Base-by-base conservation (phyloP, 345 rosid species). In the Limnanthes douglasii region DNA sequence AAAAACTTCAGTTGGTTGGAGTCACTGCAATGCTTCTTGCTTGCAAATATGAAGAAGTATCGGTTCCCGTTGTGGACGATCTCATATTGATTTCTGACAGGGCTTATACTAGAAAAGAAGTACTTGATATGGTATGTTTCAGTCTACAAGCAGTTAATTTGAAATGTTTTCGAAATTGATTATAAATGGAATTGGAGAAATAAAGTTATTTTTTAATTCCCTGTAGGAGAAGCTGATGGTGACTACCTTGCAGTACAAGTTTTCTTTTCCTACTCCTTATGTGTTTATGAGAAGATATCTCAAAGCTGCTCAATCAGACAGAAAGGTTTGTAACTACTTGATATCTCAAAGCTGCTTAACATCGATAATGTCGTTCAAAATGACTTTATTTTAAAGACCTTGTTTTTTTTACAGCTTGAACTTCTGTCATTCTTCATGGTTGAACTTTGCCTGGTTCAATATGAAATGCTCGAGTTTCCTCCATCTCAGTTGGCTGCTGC, bases 41-140 rank as follows among this genome's bases (percentile, higher is more conserved):
- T 16, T 92, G 96, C 76, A 92, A 92, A 43, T 92, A 85, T 20
- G 99, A 92, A 57, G 99, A 92, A 46, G 96, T 90, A 2, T 78
- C 85, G 12, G 94, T 90, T 46, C 98, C 98, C 0, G 93, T 90
- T 21, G 88, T 90, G 3, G 93, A 84, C 42, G 98, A 90, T 60
- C 94, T 90, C 12, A 78, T 84, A 48, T 37, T 84, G 31, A 90
- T 90, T 46, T 77, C 96, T 29, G 98, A 90, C 55, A 77, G 54
- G 51, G 98, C 98, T 15, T 84, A 90, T 60, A 65, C 53, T 43
- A 70, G 94, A 35, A 69, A 55, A 59, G 96, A 90, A 67, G 72
- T 90, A 40, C 75, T 90, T 41, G 94, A 85, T 18, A 84, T 82
- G 97, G 98, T 90, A 66, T 12, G 37, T 13, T 42, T 14, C 39